A percentile compares a stretch with the other conserved stretches of the same genome.
phyloP scores from a whole-genome alignment of 2,329 filamentous ascomycete species.

The Pseudogymnoascus sp. region DNA sequence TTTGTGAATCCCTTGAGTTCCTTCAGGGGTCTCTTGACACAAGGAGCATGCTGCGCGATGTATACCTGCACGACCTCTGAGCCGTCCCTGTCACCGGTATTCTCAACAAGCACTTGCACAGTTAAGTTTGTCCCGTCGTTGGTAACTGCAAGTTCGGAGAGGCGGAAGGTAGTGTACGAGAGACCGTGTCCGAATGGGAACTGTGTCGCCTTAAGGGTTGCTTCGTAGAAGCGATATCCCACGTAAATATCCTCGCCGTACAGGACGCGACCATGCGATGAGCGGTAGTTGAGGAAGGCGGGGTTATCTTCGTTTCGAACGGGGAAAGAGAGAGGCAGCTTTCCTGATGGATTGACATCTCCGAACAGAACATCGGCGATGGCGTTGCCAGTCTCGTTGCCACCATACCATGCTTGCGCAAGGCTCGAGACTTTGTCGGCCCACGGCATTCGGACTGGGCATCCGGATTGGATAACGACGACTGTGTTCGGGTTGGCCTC shows the following conservation, averaged over 20 bases:
- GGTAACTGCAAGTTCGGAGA: constrained; percentile 35
- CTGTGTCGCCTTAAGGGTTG: not conserved
- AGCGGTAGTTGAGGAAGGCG: constrained; percentile 47
- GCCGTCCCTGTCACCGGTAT: constrained; percentile 47
- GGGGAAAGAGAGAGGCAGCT: constrained; percentile 53
- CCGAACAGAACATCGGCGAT: constrained; percentile 56
- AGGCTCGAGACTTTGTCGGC: constrained; percentile 31
- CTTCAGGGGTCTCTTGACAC: constrained; percentile 47
- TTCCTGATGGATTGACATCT: constrained; percentile 51
- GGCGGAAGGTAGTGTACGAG: constrained; percentile 60
- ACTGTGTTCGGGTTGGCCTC: constrained; percentile 48
- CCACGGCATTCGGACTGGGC: constrained; percentile 49
- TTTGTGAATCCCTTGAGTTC: constrained; percentile 61
- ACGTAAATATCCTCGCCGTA: constrained; percentile 59
- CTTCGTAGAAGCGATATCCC: constrained; percentile 55
- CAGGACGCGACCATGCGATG: constrained; percentile 48
- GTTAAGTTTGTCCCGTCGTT: constrained; percentile 42
- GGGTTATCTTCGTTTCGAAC: constrained; percentile 48
- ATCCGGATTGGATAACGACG: constrained; percentile 53
- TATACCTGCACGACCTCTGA: constrained; percentile 52
- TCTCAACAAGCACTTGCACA: constrained; percentile 44
- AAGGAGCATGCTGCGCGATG: constrained; percentile 41
- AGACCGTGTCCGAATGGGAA: constrained; percentile 54
- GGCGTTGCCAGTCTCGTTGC: constrained; percentile 56
- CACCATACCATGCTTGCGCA: constrained; percentile 44